A percentile compares a stretch with the other conserved stretches of the same genome.
Evolutionary conservation across 2,329 filamentous ascomycete species (phyloP).

Genomic region (Cladosporium oxysporum): DNA sequence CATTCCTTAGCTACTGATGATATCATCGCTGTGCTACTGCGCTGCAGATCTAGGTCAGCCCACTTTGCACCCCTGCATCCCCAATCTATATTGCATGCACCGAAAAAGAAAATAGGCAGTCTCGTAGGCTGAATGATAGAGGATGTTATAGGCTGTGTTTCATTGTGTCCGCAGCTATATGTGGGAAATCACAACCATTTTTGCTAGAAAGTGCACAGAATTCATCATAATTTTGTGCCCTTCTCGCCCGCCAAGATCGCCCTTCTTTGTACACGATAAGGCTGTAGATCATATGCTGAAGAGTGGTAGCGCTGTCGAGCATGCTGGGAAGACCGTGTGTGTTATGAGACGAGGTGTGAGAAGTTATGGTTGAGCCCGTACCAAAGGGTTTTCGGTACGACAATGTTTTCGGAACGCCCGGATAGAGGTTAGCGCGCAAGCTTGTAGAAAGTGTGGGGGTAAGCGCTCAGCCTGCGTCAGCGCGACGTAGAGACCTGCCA

Average conservation of each 20-base stretch:
- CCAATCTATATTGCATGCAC: neutral
- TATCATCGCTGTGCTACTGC: neutral
- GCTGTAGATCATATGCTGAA: neutral
- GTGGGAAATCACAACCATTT: neutral
- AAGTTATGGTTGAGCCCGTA: neutral
- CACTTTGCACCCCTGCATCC: neutral
- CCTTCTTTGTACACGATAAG: neutral
- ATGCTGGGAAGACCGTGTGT: neutral
- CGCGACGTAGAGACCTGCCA: too few species aligned
- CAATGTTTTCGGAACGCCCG: slow-evolving; percentile 15
- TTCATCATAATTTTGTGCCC: neutral
- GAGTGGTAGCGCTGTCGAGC: neutral
- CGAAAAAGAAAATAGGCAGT: neutral
- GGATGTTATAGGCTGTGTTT: neutral
- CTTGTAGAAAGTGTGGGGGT: too few species aligned
- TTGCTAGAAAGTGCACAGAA: neutral
- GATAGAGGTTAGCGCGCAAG: too few species aligned
- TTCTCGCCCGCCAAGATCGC: neutral
- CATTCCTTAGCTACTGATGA: neutral
- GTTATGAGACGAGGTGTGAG: neutral
- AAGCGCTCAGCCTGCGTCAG: too few species aligned
- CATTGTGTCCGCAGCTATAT: neutral
- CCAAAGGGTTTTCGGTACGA: too few species aligned
- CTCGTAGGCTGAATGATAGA: neutral
- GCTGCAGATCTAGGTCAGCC: neutral